These are phyloP conservation scores for Xanthoceras sorbifolium DNA, from an alignment of 345 rosid genomes.

Conservation along the genomic window DNA sequence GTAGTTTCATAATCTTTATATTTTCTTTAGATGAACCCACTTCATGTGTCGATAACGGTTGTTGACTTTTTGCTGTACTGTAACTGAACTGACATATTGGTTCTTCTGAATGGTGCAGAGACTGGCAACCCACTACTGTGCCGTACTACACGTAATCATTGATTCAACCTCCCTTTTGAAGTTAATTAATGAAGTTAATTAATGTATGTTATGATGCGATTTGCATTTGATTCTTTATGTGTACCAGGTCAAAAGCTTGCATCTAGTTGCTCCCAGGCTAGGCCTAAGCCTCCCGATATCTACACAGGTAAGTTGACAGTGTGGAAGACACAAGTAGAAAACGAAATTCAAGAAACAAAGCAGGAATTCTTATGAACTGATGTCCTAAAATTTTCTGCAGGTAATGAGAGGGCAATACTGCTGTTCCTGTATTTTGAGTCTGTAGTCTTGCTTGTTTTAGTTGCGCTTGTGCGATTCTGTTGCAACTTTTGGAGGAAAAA, in stretches of 20 bases:
- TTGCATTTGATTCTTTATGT: neutral
- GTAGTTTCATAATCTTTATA: too few relatives aligned
- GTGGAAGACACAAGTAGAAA: neutral
- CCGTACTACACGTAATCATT: constrained; percentile 46
- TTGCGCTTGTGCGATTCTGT: constrained; percentile 68
- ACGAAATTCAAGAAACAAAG: neutral
- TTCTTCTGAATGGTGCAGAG: constrained; percentile 42
- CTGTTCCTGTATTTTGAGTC: constrained; percentile 72
- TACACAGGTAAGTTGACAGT: constrained; percentile 46
- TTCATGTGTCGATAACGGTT: neutral
- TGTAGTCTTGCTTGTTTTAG: constrained; percentile 52
- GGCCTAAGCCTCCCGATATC: constrained; percentile 40
- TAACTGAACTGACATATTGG: constrained; percentile 3
- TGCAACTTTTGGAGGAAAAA: constrained; percentile 83
- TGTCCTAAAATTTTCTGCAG: constrained; percentile 36
- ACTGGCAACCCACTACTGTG: constrained; percentile 61
- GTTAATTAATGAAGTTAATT: too few relatives aligned
- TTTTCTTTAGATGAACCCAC: neutral
- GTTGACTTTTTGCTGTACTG: neutral
- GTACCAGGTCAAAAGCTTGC: constrained; percentile 59
- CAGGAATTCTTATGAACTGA: neutral
- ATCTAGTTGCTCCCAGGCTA: constrained; percentile 64
- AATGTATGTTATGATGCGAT: neutral
- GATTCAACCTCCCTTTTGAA: neutral
- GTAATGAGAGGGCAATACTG: constrained; percentile 49